These are phyloP conservation scores for Paramarasmius palmivorus DNA, from an alignment of 1,284 basidiomycete genomes.

Conservation along the genomic window DNA sequence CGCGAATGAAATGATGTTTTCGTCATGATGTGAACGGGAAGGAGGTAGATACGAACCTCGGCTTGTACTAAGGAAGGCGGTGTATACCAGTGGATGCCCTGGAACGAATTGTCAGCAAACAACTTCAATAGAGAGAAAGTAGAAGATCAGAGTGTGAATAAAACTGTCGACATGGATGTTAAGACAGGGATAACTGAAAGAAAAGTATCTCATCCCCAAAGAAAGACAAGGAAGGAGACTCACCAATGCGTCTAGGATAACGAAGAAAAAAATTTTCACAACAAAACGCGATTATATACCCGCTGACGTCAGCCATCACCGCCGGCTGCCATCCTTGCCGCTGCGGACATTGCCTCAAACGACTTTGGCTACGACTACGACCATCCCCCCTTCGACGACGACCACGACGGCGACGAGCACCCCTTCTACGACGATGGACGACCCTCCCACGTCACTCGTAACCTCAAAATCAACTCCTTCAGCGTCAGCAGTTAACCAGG, in stretches of 20 bases:
- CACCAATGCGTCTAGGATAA: too few relatives aligned
- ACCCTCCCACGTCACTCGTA: constrained; percentile 5
- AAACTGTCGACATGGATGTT: constrained; percentile 5
- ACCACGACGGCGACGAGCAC: neutral
- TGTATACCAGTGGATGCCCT: neutral
- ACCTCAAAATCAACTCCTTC: constrained; percentile 6
- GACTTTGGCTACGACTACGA: too few relatives aligned
- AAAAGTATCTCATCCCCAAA: constrained; percentile 3
- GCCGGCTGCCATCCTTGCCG: too few relatives aligned
- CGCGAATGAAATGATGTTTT: too few relatives aligned
- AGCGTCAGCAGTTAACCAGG: constrained; percentile 5
- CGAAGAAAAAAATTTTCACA: too few relatives aligned
- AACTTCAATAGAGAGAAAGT: neutral
- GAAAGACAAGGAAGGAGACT: neutral
- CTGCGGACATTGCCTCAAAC: too few relatives aligned
- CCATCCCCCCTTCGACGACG: neutral
- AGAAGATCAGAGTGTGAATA: neutral
- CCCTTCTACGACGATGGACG: constrained; percentile 1
- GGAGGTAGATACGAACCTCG: too few relatives aligned
- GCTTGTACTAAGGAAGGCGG: too few relatives aligned
- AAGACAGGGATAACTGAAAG: constrained; percentile 15
- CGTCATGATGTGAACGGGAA: too few relatives aligned
- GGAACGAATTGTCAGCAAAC: neutral
- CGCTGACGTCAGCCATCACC: too few relatives aligned
- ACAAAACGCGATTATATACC: too few relatives aligned